Percentiles rank a stretch among this genome's conserved stretches.
These are phyloP conservation scores for Sarocladium strictum DNA, from an alignment of 2,329 filamentous ascomycete genomes.

Conservation along the genomic window DNA sequence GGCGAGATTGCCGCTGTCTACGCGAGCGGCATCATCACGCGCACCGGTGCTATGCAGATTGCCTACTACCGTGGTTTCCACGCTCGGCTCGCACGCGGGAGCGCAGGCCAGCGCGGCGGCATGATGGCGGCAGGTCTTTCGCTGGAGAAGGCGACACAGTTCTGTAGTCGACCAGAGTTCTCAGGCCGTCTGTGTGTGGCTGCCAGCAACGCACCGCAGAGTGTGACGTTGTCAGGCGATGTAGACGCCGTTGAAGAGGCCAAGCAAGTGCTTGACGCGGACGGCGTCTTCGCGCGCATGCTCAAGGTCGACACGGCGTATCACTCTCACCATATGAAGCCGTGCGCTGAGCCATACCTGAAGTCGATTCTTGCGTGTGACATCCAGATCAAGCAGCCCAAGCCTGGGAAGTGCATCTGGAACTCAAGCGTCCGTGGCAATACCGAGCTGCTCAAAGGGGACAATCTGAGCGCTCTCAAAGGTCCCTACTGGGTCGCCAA, in stretches of 20 bases:
- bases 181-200: conserved; percentile 22
- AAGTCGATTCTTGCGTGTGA: conserved; percentile 22
- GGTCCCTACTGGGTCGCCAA: too few relatives aligned
- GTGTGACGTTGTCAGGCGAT: conserved; percentile 38
- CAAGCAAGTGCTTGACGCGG: conserved; percentile 23
- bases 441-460: too few relatives aligned
- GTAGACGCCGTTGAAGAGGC: conserved; percentile 24
- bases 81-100: conserved; percentile 20
- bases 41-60: conserved; percentile 33
- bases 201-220: conserved; percentile 38
- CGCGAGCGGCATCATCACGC: conserved; percentile 29
- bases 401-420: too few relatives aligned
- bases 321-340: conserved; percentile 38
- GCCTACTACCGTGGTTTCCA: conserved; percentile 34
- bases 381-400: too few relatives aligned
- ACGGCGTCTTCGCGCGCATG: conserved; percentile 26
- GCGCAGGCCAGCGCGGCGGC: conserved; percentile 25
- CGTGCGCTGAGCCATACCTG: conserved; percentile 32
- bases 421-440: too few relatives aligned
- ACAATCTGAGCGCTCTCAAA: too few relatives aligned
- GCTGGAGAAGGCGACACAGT: too few relatives aligned
- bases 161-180: too few relatives aligned
- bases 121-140: conserved; percentile 29
- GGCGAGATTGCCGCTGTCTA: conserved; percentile 42
- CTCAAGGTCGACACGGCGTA: conserved; percentile 35